Conservation (phyloP, 768 basidiomycete species). For the Fistulinella prunicolor region DNA sequence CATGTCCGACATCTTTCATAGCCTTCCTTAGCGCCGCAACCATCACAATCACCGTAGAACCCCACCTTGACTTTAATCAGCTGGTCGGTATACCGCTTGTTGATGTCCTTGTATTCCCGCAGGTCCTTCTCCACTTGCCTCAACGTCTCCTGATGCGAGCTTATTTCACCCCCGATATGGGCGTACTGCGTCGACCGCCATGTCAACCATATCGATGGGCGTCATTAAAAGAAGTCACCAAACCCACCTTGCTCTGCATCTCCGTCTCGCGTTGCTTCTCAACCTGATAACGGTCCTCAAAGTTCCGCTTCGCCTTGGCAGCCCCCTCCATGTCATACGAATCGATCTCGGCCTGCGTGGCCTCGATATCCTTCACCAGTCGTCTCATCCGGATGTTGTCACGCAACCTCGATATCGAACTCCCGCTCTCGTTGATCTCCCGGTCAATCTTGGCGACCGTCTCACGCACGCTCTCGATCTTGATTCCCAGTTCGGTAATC, state of each 20-base stretch:
- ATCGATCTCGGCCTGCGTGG: slow-evolving; percentile 69
- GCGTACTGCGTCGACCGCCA: slow-evolving; percentile 56
- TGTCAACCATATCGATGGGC: not conserved
- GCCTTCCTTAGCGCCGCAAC: not conserved
- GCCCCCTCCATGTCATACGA: slow-evolving; percentile 81
- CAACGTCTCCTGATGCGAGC: slow-evolving; percentile 64
- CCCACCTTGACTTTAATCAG: slow-evolving; percentile 91
- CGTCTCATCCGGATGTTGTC: slow-evolving; percentile 82
- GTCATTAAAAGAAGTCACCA: slow-evolving; percentile 1
- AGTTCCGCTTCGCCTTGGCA: slow-evolving; percentile 78
- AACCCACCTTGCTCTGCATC: slow-evolving; percentile 62
- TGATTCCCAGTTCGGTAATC: slow-evolving; percentile 40
- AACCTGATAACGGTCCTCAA: slow-evolving; percentile 72
- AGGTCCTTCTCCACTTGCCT: slow-evolving; percentile 67
- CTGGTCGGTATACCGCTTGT: slow-evolving; percentile 84
- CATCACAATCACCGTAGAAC: slow-evolving; percentile 1
- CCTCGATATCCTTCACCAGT: slow-evolving; percentile 61
- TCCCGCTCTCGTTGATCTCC: slow-evolving; percentile 75
- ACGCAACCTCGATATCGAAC: slow-evolving; percentile 64
- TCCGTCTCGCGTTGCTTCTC: slow-evolving; percentile 73
- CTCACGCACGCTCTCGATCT: slow-evolving; percentile 40
- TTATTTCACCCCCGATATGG: slow-evolving; percentile 81
- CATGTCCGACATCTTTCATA: slow-evolving; percentile 87
- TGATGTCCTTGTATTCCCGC: slow-evolving; percentile 82
- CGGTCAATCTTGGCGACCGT: slow-evolving; percentile 62